Conservation (phyloP, 1,284 basidiomycete genomes). For the Austroboletus niveus region DNA sequence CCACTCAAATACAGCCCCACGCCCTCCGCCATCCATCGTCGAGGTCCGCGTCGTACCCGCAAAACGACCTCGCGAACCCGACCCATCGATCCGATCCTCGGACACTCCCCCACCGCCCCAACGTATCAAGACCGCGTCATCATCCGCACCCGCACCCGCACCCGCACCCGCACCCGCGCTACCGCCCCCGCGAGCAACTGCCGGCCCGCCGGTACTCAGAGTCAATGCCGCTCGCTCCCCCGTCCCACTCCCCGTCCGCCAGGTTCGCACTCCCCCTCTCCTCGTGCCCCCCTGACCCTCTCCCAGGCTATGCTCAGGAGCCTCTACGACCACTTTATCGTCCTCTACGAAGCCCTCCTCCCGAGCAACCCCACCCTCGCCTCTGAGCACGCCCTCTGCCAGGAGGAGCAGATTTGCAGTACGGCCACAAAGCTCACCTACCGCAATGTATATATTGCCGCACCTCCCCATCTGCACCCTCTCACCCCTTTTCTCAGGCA, state of each 20-base stretch:
- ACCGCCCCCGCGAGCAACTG: constrained; percentile 32
- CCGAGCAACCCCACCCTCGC: constrained; percentile 56
- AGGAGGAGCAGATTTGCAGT: constrained; percentile 75
- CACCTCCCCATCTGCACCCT: background rate
- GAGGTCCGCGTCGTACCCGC: background rate
- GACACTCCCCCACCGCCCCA: background rate
- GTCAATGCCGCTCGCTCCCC: constrained; percentile 62
- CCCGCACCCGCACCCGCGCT: background rate
- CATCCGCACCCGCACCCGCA: background rate
- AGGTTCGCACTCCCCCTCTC: too few relatives aligned
- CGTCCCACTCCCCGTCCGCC: constrained; percentile 63
- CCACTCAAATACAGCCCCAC: constrained; percentile 44
- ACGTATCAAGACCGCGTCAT: background rate
- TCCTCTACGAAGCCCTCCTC: constrained; percentile 59
- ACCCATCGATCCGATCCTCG: constrained; percentile 1
- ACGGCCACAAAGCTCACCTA: constrained; percentile 75
- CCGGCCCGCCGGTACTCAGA: constrained; percentile 64
- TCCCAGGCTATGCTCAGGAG: constrained; percentile 71
- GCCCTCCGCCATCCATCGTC: constrained; percentile 23
- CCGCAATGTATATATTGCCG: constrained; percentile 55
- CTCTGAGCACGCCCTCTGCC: constrained; percentile 70
- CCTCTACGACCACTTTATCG: constrained; percentile 64
- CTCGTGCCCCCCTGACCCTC: too few relatives aligned
- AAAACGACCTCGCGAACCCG: constrained; percentile 26
- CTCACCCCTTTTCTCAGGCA: constrained; percentile 45